A percentile compares a stretch with the other conserved stretches of the same genome.
Evolutionary conservation across 805 yeast species (phyloP).

Genomic region (Barnettozyma populi): DNA sequence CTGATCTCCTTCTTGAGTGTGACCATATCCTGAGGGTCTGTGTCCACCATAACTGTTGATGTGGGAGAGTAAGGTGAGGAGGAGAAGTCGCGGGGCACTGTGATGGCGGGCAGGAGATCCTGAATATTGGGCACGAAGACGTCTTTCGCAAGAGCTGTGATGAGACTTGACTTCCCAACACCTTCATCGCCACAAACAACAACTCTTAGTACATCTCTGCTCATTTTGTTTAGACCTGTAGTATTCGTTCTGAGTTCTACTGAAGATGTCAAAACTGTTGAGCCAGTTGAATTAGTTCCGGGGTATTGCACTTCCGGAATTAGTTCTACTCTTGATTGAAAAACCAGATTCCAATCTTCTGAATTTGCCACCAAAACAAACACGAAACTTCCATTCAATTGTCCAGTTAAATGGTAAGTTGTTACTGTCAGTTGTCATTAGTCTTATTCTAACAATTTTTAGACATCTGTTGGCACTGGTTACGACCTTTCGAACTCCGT

Average conservation of each 20-base stretch:
- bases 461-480: constrained; percentile 97
- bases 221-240: too few species aligned
- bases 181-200: constrained; percentile 93
- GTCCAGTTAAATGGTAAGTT: not conserved
- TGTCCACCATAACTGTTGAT: constrained; percentile 74
- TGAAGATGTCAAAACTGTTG: not conserved
- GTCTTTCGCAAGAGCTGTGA: constrained; percentile 78
- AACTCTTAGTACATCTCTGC: constrained; percentile 58
- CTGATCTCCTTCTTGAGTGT: constrained; percentile 68
- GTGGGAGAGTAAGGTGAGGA: constrained; percentile 54
- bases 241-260: too few species aligned
- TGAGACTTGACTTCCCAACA: constrained; percentile 77
- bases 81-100: constrained; percentile 70
- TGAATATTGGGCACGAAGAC: constrained; percentile 72
- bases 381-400: not conserved
- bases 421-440: too few species aligned
- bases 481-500: constrained; percentile 97
- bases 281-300: not conserved
- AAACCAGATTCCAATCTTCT: not conserved
- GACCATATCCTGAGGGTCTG: constrained; percentile 59
- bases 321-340: not conserved
- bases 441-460: not conserved
- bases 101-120: constrained; percentile 75
- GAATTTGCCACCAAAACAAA: constrained; percentile 2
- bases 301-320: not conserved